Evolutionary conservation across 352 stramenopile genomes (phyloP).

Genomic region (Globisporangium viniferum): DNA sequence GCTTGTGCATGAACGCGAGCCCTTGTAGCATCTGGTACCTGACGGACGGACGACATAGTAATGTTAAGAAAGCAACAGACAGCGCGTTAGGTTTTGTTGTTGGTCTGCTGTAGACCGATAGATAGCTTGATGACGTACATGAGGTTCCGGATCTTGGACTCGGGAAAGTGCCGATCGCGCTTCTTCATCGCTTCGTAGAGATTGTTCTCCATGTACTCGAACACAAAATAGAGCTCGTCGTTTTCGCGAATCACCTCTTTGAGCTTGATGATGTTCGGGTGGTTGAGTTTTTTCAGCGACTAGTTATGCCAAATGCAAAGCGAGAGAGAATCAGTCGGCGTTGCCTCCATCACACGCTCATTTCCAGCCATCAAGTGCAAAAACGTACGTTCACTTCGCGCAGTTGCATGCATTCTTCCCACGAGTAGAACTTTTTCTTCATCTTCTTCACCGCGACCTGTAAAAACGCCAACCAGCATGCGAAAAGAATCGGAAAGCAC

Average conservation of each 20-base stretch:
- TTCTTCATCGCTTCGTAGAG: slow-evolving; percentile 98
- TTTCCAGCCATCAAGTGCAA: not conserved
- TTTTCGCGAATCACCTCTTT: slow-evolving; percentile 98
- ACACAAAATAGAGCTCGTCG: slow-evolving; percentile 97
- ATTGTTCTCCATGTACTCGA: slow-evolving; percentile 99
- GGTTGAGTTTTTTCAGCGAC: slow-evolving; percentile 93
- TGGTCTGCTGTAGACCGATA: too few relatives aligned
- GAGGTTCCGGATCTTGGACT: slow-evolving; percentile 96
- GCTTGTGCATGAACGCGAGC: slow-evolving; percentile 97
- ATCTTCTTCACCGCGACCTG: slow-evolving; percentile 96
- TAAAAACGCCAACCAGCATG: not conserved
- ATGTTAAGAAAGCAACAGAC: too few relatives aligned
- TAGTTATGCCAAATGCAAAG: slow-evolving; percentile 19
- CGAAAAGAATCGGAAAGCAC: not conserved
- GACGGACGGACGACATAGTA: not conserved
- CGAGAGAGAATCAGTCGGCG: not conserved
- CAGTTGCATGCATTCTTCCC: slow-evolving; percentile 96
- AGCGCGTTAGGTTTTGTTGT: not conserved
- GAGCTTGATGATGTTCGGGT: slow-evolving; percentile 98
- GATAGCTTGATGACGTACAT: slow-evolving; percentile 49
- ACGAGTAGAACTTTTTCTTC: slow-evolving; percentile 97
- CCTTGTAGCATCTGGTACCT: slow-evolving; percentile 96
- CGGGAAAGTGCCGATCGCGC: slow-evolving; percentile 83
- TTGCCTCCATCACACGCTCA: not conserved
- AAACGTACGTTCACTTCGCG: slow-evolving; percentile 94